Evolutionary conservation across 2,329 filamentous ascomycete species (phyloP), one percentile per base, ranked within the genome.

Genomic region (Claviceps pazoutovae): DNA sequence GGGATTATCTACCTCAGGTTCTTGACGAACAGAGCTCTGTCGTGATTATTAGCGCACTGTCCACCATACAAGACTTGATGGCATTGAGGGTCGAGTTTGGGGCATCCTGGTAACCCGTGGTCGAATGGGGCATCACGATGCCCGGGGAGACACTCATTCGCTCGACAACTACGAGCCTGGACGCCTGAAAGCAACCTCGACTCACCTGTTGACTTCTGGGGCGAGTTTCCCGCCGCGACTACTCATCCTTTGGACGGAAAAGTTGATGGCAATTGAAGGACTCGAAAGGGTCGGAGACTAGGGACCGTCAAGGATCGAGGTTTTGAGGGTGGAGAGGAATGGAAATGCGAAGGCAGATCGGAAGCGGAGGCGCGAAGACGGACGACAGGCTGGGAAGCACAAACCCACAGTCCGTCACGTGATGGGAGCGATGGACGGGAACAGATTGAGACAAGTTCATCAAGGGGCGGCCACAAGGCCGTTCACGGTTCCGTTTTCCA

Each of bases 21-120:
- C 88, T 97, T 97, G 66, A 97, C 91, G 82, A 97, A 97, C 77
- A 98, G 87, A 84, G 93, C 91, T 84, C 91, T 95, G 61, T 57
- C 47, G 51, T 5, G 47, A 52, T 4, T 23, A 68, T 72, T 60
- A 72, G 69, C 55, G 56, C 55, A 37, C 19, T n/a, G n/a, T 46
- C 19, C 36, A 47, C 16, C 11, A 34, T 34, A 34, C 30, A 34
- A 11, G 4, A 50, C 19, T 37, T 48, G 42, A 50, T 26, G 11
- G 34, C n/a, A 7, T 39, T 44, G 30, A 41, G 48, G 30, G 50
- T 53, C 7, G 19, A 44, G 21, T 44, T 44, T 5, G 43, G 21
- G 38, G 26, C 16, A 44, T 17, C 21, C 45, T 26, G 49, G 41
- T 30, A 34, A 48, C 46, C 30, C 43, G 17, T 21, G 48, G 46